Conservation (phyloP, 148 eudicot genomes). For the Dysphania ambrosioides region DNA sequence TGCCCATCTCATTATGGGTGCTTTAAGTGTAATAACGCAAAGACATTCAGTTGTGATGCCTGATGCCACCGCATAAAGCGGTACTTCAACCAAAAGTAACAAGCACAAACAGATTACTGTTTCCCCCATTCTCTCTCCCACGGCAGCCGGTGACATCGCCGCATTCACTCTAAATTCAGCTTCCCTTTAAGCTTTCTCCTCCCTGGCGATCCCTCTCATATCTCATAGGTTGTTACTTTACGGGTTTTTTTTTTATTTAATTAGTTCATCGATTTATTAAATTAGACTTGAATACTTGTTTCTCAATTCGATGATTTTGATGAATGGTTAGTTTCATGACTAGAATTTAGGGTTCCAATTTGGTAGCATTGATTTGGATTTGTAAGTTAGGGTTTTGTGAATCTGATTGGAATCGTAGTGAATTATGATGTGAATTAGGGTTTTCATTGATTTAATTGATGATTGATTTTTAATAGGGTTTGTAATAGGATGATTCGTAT, state of each 20-base stretch:
- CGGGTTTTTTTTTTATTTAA: too few species aligned
- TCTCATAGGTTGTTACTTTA: neutral
- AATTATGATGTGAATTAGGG: neutral
- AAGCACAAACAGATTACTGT: too few species aligned
- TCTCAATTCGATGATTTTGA: neutral
- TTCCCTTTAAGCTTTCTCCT: neutral
- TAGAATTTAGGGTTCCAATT: neutral
- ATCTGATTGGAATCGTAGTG: neutral
- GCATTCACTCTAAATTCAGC: neutral
- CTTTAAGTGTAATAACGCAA: too few species aligned
- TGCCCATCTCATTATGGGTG: too few species aligned
- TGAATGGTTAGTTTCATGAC: neutral
- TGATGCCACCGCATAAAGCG: too few species aligned
- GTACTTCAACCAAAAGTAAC: too few species aligned
- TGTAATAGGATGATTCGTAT: too few species aligned
- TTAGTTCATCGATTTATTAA: too few species aligned
- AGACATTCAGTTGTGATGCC: too few species aligned
- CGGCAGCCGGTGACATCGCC: neutral
- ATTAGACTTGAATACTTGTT: neutral
- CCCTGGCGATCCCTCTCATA: neutral
- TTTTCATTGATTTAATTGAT: neutral
- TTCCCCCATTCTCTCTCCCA: neutral
- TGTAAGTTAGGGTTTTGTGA: neutral
- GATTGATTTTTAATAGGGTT: neutral
- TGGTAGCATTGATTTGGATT: neutral